Evolutionary conservation across 257 asterid species (phyloP), one percentile per base, ranked within the genome.

Genomic region (Solanum chaucha): DNA sequence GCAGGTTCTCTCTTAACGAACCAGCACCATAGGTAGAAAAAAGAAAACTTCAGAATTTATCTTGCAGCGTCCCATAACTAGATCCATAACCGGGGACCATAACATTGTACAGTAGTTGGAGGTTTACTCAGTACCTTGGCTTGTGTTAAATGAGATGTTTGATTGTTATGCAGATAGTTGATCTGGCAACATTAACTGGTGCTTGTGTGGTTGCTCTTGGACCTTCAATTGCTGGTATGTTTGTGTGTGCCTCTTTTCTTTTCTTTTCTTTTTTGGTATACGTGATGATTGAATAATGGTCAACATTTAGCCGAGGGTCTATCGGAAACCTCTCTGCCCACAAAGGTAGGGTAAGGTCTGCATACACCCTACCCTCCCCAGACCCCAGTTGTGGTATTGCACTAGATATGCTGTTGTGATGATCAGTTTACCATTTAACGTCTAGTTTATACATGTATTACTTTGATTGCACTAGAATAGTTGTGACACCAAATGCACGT

Each of bases 171-270:
- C 93, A 95, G 98, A 94, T 96, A 30, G 93, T 96, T 88, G 99
- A 96, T 90, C 91, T 96, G 88, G 98, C 99, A 75, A 95, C 99
- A 59, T 90, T 96, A 85, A 96, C 99, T 24, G 99, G 99, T 84
- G 98, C 99, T 61, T 94, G 98, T 38, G 48, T 94, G 10, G 90
- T 96, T 41, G 99, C 99, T 88, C 98, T 96, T 89, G 98, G 99
- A 46, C 98, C 98, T 78, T 91, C 99, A 68, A 90, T 96, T 89
- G 98, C 98, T 40, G 99, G 99, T 96, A 88, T 34, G 75, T 89
- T 20, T 58, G 35, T 55, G 75, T 75, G 14, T 77, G 59, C 55
- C 19, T 86, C 64, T 71, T 55, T 40, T 8, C 8, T 59, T 10
- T 64, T 3, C 55, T 82, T 55, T 10, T 38, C 10, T 15, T 44